Percentiles rank a stretch among this genome's conserved stretches.
These are phyloP conservation scores for Dactylellina drechsleri DNA, from an alignment of 2,329 filamentous ascomycete species.

Conservation along the genomic window DNA sequence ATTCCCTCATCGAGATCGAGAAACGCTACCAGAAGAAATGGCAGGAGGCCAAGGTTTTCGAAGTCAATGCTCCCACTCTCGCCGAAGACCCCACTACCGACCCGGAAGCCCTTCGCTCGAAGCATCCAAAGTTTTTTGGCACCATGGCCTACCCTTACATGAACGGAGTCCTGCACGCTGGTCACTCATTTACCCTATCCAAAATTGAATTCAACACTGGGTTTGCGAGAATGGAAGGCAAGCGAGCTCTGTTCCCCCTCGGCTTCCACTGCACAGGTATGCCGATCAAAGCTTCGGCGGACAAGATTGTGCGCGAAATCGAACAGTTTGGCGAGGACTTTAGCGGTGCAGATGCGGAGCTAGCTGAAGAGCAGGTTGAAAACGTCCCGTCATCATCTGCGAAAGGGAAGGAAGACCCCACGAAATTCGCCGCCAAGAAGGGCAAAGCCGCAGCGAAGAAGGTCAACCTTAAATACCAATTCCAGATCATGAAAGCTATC, in stretches of 20 bases:
- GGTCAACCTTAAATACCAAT: slow-evolving; percentile 94
- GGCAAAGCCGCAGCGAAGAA: slow-evolving; percentile 90
- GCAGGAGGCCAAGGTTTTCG: slow-evolving; percentile 80
- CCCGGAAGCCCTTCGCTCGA: slow-evolving; percentile 77
- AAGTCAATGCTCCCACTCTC: slow-evolving; percentile 83
- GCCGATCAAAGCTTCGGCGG: slow-evolving; percentile 96
- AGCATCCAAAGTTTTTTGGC: slow-evolving; percentile 91
- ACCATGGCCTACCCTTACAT: slow-evolving; percentile 82
- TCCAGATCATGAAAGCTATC: slow-evolving; percentile 91
- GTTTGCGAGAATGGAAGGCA: slow-evolving; percentile 89
- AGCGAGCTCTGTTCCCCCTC: slow-evolving; percentile 85
- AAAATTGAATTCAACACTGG: slow-evolving; percentile 94
- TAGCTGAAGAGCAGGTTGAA: slow-evolving; percentile 66
- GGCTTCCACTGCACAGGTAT: slow-evolving; percentile 97
- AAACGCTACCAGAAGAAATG: slow-evolving; percentile 92
- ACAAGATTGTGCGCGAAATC: slow-evolving; percentile 87
- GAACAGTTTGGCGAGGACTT: slow-evolving; percentile 89
- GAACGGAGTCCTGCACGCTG: slow-evolving; percentile 89
- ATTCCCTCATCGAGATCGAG: slow-evolving; percentile 81
- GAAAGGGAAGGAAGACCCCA: slow-evolving; percentile 80
- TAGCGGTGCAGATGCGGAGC: slow-evolving; percentile 69
- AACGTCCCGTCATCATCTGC: slow-evolving; percentile 64
- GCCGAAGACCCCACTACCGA: slow-evolving; percentile 80
- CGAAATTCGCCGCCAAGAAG: slow-evolving; percentile 93
- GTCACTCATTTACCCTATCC: slow-evolving; percentile 88